These are phyloP conservation scores for Colletotrichum sp. DNA, from an alignment of 2,329 filamentous ascomycete species.

Conservation along the genomic window DNA sequence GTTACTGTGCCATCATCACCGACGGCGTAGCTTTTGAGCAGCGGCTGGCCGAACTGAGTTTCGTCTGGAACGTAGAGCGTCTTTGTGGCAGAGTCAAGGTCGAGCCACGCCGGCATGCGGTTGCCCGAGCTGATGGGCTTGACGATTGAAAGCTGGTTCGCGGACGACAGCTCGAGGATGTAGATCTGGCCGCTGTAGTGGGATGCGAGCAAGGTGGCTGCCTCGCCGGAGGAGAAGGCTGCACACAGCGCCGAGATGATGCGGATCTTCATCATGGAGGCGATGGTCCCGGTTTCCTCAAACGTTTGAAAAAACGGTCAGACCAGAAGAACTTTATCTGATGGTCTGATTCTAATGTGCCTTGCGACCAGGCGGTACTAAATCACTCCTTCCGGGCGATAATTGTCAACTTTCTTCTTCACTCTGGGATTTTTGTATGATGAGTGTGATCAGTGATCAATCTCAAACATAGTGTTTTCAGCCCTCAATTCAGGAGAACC, in stretches of 20 bases:
- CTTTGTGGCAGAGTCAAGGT: constrained; percentile 32
- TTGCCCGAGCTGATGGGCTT: constrained; percentile 35
- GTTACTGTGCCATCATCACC: constrained; percentile 34
- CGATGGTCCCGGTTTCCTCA: not conserved
- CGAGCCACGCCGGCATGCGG: constrained; percentile 42
- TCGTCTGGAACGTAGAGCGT: constrained; percentile 43
- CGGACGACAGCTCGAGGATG: constrained; percentile 34
- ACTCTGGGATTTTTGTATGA: not conserved
- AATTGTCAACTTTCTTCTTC: not conserved
- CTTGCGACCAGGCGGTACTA: not conserved
- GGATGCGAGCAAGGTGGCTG: constrained; percentile 36
- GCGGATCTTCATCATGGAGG: not conserved
- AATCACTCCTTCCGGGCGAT: not conserved
- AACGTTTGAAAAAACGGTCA: not conserved
- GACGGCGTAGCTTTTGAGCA: constrained; percentile 38
- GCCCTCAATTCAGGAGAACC: not conserved
- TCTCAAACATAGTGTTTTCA: not conserved
- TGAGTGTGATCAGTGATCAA: not conserved
- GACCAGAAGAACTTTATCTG: not conserved
- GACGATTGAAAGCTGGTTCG: constrained; percentile 31
- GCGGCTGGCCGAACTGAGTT: constrained; percentile 37
- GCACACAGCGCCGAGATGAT: not conserved
- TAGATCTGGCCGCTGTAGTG: constrained; percentile 46
- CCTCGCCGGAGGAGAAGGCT: not conserved
- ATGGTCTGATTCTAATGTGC: not conserved